These are phyloP conservation scores for Ambrosiella beaveri DNA, from an alignment of 2,329 filamentous ascomycete species.

Conservation along the genomic window DNA sequence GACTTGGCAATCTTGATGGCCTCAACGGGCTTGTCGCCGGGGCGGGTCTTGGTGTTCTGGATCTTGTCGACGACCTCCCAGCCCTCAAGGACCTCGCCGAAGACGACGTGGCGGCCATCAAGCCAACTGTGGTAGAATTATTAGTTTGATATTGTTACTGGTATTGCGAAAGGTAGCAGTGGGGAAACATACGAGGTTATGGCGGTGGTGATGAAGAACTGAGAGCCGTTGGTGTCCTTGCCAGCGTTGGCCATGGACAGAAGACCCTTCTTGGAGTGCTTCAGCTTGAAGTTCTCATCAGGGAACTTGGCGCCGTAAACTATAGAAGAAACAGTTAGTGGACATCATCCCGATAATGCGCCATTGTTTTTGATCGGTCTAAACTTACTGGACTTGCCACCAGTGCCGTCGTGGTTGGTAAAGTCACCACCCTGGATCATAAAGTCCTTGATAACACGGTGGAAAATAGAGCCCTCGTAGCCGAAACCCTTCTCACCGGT, in stretches of 20 bases:
- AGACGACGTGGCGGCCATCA: constrained; percentile 71
- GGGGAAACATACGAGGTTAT: constrained; percentile 44
- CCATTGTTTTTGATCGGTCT: background rate
- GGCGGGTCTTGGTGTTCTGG: constrained; percentile 48
- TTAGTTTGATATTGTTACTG: constrained; percentile 2
- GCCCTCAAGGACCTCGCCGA: constrained; percentile 76
- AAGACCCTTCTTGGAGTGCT: constrained; percentile 71
- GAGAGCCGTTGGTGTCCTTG: constrained; percentile 72
- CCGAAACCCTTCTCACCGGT: constrained; percentile 78
- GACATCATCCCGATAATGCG: background rate
- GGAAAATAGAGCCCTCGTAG: constrained; percentile 67
- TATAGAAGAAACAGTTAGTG: constrained; percentile 18
- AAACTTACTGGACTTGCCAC: constrained; percentile 63
- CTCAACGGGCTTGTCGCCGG: constrained; percentile 51
- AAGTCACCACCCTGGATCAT: constrained; percentile 91
- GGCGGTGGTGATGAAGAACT: constrained; percentile 83
- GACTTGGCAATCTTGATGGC: constrained; percentile 64
- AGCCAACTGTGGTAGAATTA: constrained; percentile 42
- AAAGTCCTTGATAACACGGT: constrained; percentile 79
- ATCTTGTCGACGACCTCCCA: constrained; percentile 67
- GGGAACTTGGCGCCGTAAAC: constrained; percentile 71
- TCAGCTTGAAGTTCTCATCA: constrained; percentile 91
- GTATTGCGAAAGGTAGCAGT: background rate
- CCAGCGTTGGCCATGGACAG: constrained; percentile 77
- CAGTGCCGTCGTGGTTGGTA: constrained; percentile 64